Evolutionary conservation across 768 basidiomycete genomes (phyloP), one percentile per base, ranked within the genome.

Genomic region (Suillus plorans): DNA sequence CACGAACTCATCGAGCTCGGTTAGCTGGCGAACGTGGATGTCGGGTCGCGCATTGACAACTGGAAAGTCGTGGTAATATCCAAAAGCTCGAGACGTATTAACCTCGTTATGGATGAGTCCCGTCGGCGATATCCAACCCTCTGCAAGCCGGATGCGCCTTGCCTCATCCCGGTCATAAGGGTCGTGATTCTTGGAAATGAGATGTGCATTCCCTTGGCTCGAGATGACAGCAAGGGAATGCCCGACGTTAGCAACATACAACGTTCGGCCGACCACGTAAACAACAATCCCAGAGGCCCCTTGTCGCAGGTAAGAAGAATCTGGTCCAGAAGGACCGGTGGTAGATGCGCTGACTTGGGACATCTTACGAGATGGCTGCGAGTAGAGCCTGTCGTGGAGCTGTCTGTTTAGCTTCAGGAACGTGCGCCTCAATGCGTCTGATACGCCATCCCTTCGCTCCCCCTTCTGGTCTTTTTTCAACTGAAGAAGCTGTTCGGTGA

Each of bases 81-180:
- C 97, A 76, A 99, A 98, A 0, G 93, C 90, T 57, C 96, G 85
- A n/a, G 96, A 95, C 4, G 94, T 85, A 68, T 94, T 92, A 68
- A 92, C 86, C 70, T 95, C 92, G 71, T 97, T 94, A 76, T 96
- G 97, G 66, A 99, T 89, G 55, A 90, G 81, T 4, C 97, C 97
- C 57, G 89, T 86, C 13, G 93, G 91, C 2, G 95, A 95, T 61
- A 99, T 88, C 90, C 93, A 99, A 2, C 95, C 97, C 72, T 98
- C 97, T 9, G 95, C 93, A 1, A 86, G 80, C 34, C 97, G 87
- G 65, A 99, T 98, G n/a, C 96, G 84, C 16, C 81, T 82, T 9
- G 90, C 93, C 78, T 99, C 97, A 7, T 80, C 77, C 18, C 89
- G 85, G 69, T 98, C 92, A 66, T 93, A 95, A 0, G 97, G 97